Evolutionary conservation across 192 early-diverging fungal species (phyloP).

Genomic region (Dissophora ornata): DNA sequence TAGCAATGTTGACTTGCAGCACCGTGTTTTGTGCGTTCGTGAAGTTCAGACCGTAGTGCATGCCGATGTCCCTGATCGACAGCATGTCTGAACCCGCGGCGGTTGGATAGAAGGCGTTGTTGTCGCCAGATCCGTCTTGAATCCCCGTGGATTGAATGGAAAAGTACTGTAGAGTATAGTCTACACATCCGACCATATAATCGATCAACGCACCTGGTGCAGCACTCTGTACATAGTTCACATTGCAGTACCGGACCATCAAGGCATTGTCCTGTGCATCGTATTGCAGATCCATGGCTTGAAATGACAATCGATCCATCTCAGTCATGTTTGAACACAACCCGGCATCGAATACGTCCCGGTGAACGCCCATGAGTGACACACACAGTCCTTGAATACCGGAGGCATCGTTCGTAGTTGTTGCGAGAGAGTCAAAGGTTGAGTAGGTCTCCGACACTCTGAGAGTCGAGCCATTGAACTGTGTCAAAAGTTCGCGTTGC

Average conservation of each 20-base stretch:
- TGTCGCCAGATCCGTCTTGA: conserved; percentile 7
- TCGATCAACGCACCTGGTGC: conserved; percentile 3
- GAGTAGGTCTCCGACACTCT: conserved; percentile 18
- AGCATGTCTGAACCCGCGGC: conserved; percentile 19
- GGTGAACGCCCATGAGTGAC: conserved; percentile 19
- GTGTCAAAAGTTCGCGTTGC: conserved; percentile 18
- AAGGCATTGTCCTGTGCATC: conserved; percentile 8
- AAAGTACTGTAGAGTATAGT: conserved; percentile 15
- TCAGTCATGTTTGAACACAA: conserved; percentile 14
- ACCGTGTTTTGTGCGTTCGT: conserved; percentile 12
- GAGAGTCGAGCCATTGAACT: conserved; percentile 13
- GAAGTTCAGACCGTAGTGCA: conserved; percentile 3
- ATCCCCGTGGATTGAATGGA: conserved; percentile 22
- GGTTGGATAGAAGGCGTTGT: conserved; percentile 7
- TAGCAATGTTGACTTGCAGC: conserved; percentile 21
- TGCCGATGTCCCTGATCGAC: conserved; percentile 7
- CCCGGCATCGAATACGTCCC: conserved; percentile 11
- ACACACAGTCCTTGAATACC: conserved; percentile 16
- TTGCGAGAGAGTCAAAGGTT: conserved; percentile 14
- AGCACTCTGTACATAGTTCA: neutral
- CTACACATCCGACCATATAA: conserved; percentile 10
- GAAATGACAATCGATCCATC: neutral
- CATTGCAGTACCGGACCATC: conserved; percentile 17
- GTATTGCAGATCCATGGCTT: conserved; percentile 18
- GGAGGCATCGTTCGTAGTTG: conserved; percentile 10